Base-by-base conservation (phyloP, 192 early-diverging fungal genomes). In the Linnemannia schmuckeri region DNA sequence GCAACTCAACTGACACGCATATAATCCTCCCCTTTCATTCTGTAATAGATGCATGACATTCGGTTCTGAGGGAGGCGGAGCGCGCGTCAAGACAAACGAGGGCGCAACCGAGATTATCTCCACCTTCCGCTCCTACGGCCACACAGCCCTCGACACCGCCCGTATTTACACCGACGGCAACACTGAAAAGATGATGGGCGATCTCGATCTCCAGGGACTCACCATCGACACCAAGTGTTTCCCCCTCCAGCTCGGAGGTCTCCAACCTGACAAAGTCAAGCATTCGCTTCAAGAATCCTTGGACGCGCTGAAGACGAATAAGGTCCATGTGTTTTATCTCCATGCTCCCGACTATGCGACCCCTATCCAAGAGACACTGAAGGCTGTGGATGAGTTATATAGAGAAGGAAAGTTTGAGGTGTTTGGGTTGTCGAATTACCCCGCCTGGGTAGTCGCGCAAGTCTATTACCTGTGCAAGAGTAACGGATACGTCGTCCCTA, bases 281-380 rank as follows among this genome's bases (percentile, higher is more conserved):
- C 54, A 77, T 13, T 71, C 72, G 42, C 79, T 79, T 54, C 49
- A 73, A 5, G 83, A 78, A 17, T 93, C 92, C 1, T 82, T 94
- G 24, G 81, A 30, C 18, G 94, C 94, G 9, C 77, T 94, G 35
- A 81, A 86, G 12, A 81, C 79, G 5, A 69, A 90, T 24, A 87
- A 90, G 72, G 92, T 94, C 35, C 91, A 93, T 57, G 90, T 94
- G 2, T 94, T 94, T 80, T 94, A 94, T 75, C 88, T 94, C 3
- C 94, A 94, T 75, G 92, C 92, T 0, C 94, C 94, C 0, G 94
- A 94, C 70, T 90, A 93, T 79, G 81, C 89, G 0, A 91, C 89
- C 4, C 92, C 93, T 33, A 89, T 92, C 68, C 88, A 89, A 70
- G 76, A 86, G 13, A 94, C 93, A 10, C 82, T 94, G 8, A 42